Evolutionary conservation across 1,139 yeast species (phyloP).

Genomic region (Geotrichum europaeum): DNA sequence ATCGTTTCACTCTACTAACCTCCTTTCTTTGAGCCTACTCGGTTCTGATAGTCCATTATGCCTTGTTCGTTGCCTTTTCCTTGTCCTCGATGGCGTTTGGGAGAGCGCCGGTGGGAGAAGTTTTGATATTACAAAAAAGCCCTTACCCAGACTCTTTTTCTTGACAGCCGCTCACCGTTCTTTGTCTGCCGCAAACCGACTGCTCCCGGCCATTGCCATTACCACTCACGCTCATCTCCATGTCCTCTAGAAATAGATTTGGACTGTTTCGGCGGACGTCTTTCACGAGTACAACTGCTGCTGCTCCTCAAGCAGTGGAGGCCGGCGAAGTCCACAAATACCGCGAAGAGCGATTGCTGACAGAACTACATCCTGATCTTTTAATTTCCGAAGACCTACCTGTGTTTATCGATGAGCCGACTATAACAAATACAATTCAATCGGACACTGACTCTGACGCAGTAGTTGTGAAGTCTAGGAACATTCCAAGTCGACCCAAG

Average conservation of each 20-base stretch:
- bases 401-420: neutral
- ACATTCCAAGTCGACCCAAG: neutral
- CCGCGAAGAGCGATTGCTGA: conserved; percentile 8
- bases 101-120: neutral
- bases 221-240: neutral
- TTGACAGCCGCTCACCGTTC: neutral
- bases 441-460: neutral
- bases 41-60: conserved; percentile 50
- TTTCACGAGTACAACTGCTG: neutral
- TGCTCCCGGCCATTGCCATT: neutral
- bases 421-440: neutral
- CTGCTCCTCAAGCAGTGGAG: neutral
- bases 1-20: conserved; percentile 28
- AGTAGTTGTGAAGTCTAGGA: neutral
- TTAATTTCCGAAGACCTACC: conserved; percentile 5
- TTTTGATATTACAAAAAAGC: neutral
- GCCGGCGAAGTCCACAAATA: neutral
- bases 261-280: conserved; percentile 4
- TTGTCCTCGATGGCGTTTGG: neutral
- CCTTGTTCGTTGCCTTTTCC: neutral
- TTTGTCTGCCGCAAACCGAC: neutral
- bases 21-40: conserved; percentile 55
- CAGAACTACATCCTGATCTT: conserved; percentile 7
- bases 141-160: neutral
- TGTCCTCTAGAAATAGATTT: neutral